These are phyloP conservation scores for Echium plantagineum DNA, from an alignment of 257 asterid species.

Conservation along the genomic window DNA sequence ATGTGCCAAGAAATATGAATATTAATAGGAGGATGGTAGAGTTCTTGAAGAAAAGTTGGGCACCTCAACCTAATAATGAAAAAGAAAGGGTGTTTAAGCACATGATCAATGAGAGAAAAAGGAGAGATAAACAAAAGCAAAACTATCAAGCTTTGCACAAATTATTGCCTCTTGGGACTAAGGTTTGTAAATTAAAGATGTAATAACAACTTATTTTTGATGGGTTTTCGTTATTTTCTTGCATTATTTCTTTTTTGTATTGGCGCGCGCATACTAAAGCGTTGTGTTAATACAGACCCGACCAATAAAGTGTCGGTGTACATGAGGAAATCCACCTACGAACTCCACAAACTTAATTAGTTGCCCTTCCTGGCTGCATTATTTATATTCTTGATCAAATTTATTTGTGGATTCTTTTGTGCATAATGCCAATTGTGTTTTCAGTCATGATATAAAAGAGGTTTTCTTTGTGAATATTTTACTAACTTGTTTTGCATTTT, in stretches of 20 bases:
- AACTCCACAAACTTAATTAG: too few relatives aligned
- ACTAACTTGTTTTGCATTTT: neutral
- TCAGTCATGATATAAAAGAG: too few relatives aligned
- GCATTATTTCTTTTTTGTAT: too few relatives aligned
- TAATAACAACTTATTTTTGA: too few relatives aligned
- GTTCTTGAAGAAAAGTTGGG: constrained; percentile 30
- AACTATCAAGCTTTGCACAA: constrained; percentile 24
- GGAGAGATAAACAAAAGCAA: constrained; percentile 37
- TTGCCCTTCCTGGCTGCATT: too few relatives aligned
- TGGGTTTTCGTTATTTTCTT: neutral
- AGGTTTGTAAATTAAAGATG: constrained; percentile 27
- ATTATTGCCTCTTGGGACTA: constrained; percentile 36
- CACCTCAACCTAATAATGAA: neutral
- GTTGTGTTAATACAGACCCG: too few relatives aligned
- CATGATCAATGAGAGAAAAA: constrained; percentile 37
- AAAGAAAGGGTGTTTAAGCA: constrained; percentile 23
- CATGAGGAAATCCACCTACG: too few relatives aligned
- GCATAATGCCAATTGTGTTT: too few relatives aligned
- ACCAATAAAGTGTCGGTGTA: too few relatives aligned
- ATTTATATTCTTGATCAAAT: too few relatives aligned
- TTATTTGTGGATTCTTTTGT: too few relatives aligned
- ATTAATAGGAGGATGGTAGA: constrained; percentile 32
- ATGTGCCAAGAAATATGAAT: constrained; percentile 6
- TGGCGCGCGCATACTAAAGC: too few relatives aligned
- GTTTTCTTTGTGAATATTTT: neutral